Evolutionary conservation across 1,284 basidiomycete genomes (phyloP).

Genomic region (Ganoderma boninense): DNA sequence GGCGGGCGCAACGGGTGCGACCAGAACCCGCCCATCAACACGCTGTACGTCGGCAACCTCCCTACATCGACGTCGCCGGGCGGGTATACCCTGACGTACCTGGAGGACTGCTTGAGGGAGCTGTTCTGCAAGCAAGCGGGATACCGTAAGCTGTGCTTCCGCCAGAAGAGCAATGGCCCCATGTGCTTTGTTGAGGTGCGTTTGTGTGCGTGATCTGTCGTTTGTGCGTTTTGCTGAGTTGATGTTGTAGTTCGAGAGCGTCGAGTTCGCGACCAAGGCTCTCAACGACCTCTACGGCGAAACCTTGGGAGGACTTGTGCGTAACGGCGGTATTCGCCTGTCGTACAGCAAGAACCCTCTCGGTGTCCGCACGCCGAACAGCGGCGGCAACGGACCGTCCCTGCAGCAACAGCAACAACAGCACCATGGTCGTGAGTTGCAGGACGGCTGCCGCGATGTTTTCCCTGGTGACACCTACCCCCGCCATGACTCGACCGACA

Average conservation of each 20-base stretch:
- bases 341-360: slow-evolving; percentile 97
- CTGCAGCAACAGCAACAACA: slow-evolving; percentile 66
- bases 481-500: slow-evolving; percentile 47
- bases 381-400: slow-evolving; percentile 55
- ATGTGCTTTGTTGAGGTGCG: slow-evolving; percentile 97
- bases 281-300: slow-evolving; percentile 93
- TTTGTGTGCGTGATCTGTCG: slow-evolving; percentile 18
- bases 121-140: slow-evolving; percentile 85
- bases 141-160: slow-evolving; percentile 92
- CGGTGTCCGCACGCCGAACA: slow-evolving; percentile 84
- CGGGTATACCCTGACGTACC: slow-evolving; percentile 76
- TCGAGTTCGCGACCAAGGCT: slow-evolving; percentile 83
- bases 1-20: slow-evolving; percentile 74
- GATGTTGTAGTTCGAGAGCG: slow-evolving; percentile 84
- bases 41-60: slow-evolving; percentile 93
- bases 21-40: slow-evolving; percentile 95
- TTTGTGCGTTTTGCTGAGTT: slow-evolving; percentile 20
- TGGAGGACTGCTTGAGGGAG: slow-evolving; percentile 87
- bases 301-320: slow-evolving; percentile 89
- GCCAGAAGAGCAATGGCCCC: slow-evolving; percentile 95
- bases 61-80: slow-evolving; percentile 76
- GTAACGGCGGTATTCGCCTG: slow-evolving; percentile 93
- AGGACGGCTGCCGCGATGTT: slow-evolving; percentile 37
- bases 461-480: slow-evolving; percentile 47
- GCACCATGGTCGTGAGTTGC: slow-evolving; percentile 39